Base-by-base conservation (phyloP, 164 flowering plant species). In the Taxillus chinensis region DNA sequence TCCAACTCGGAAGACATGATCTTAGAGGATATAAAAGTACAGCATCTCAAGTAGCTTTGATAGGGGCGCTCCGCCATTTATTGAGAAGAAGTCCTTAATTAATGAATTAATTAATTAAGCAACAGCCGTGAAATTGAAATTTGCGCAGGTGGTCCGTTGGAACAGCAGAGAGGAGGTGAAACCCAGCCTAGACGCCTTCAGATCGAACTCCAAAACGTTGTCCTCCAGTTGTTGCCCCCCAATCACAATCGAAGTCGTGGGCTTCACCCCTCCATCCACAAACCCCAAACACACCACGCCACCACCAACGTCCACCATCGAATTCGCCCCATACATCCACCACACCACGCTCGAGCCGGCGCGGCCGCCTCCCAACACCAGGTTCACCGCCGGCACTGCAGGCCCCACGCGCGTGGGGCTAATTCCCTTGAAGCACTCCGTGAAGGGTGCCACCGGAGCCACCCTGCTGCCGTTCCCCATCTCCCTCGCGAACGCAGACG, bases 211-310 rank as follows among this genome's bases (percentile, higher is more conserved):
- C 50, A 82, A 41, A 41, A 83, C 51, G 49, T 68, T 65, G 16
- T 81, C 82, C 71, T 80, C 85, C 66, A 83, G 40, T 48, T 83
- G 87, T 55, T 78, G 58, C 53, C 79, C 82, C 17, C 86, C 89
- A 2, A 84, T 58, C 8, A 79, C 81, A 45, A 84, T 68, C 10
- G 73, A 38, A n/a, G 62, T 64, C 42, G 41, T 65, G 9, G 60
- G 53, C 37, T 57, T 61, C 52, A 42, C 50, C 3, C 82, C 82
- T 6, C 78, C 82, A 16, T 79, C 80, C 63, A 80, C 62, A 55
- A 82, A 63, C 45, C 79, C 86, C 43, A 80, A 67, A 39, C 86
- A 82, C 73, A 68, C 17, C 37, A 76, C 76, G 2, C 65, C 74
- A 5, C 70, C 65, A 46, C 62, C 68, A 14, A 75, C 75, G 4